Evolutionary conservation across 2,329 filamentous ascomycete genomes (phyloP).

Genomic region (Hymenoscyphus fructigenus): DNA sequence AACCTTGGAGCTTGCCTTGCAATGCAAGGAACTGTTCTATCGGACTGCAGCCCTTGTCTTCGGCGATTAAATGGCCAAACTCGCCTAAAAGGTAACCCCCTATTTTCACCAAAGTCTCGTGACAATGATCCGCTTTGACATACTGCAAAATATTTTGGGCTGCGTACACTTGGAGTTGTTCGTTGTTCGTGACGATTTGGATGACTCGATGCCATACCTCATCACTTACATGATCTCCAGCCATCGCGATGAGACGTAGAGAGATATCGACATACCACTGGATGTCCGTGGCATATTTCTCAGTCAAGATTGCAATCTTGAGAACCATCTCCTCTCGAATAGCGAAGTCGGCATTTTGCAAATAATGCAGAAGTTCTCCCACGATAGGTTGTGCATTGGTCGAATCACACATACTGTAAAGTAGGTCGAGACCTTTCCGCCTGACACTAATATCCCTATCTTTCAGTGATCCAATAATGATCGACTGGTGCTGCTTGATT

Average conservation of each 20-base stretch:
- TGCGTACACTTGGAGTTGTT: constrained; percentile 95
- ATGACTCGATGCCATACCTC: constrained; percentile 99
- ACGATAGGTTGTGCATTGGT: constrained; percentile 94
- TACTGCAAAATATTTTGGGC: constrained; percentile 92
- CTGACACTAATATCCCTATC: constrained; percentile 97
- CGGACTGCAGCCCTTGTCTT: constrained; percentile 86
- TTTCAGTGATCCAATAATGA: constrained; percentile 90
- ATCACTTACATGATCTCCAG: constrained; percentile 96
- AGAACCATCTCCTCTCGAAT: constrained; percentile 99
- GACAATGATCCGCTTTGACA: constrained; percentile 87
- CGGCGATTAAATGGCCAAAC: constrained; percentile 94
- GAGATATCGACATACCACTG: constrained; percentile 99
- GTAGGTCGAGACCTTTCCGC: constrained; percentile 88
- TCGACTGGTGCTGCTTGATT: constrained; percentile 96
- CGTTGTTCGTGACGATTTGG: constrained; percentile 98
- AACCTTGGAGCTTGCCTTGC: constrained; percentile 84
- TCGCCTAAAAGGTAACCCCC: constrained; percentile 94
- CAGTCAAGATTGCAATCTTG: constrained; percentile 96
- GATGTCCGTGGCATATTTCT: constrained; percentile 97
- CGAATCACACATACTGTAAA: constrained; percentile 99
- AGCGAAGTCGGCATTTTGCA: constrained; percentile 95
- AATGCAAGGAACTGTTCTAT: constrained; percentile 96
- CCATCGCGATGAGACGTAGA: constrained; percentile 88
- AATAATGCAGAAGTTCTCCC: constrained; percentile 86
- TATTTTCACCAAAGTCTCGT: constrained; percentile 97